Evolutionary conservation across 371 early-diverging fungal species (phyloP).

Genomic region (Haplosporangium sp.): DNA sequence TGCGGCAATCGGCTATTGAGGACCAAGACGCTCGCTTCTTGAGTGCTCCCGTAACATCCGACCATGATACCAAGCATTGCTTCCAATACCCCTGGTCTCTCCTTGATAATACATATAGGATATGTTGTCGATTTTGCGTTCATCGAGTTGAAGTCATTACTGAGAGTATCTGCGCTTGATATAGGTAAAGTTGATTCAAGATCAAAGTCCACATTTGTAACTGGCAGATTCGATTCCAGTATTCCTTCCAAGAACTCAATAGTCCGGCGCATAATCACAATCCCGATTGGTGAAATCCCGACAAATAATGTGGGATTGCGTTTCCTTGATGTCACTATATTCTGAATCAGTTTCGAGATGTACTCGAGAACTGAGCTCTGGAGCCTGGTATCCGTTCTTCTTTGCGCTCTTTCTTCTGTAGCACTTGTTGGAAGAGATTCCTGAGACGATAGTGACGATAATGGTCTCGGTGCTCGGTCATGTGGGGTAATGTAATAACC

Average conservation of each 20-base stretch:
- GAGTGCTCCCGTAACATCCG: constrained; percentile 8
- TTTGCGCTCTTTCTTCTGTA: neutral
- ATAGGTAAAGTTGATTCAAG: neutral
- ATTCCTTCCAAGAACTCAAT: constrained; percentile 43
- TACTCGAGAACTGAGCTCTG: constrained; percentile 28
- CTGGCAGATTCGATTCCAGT: constrained; percentile 10
- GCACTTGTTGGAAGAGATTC: neutral
- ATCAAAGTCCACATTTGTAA: neutral
- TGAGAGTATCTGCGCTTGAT: neutral
- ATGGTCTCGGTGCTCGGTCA: neutral
- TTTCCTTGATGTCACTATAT: constrained; percentile 18
- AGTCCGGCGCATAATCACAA: constrained; percentile 32
- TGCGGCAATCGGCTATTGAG: constrained; percentile 12
- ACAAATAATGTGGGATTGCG: constrained; percentile 12
- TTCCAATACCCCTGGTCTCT: constrained; percentile 32
- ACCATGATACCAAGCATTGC: constrained; percentile 33
- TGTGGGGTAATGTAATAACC: constrained; percentile 28
- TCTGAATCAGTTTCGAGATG: constrained; percentile 27
- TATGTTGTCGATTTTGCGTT: constrained; percentile 1
- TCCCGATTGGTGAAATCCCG: constrained; percentile 22
- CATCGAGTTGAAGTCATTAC: too few species aligned
- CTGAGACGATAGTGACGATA: neutral
- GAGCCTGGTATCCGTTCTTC: constrained; percentile 10
- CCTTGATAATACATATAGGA: constrained; percentile 19
- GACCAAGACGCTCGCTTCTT: constrained; percentile 9